Conservation (phyloP, 2,329 filamentous ascomycete genomes). For the Exutisphaerella laricina region DNA sequence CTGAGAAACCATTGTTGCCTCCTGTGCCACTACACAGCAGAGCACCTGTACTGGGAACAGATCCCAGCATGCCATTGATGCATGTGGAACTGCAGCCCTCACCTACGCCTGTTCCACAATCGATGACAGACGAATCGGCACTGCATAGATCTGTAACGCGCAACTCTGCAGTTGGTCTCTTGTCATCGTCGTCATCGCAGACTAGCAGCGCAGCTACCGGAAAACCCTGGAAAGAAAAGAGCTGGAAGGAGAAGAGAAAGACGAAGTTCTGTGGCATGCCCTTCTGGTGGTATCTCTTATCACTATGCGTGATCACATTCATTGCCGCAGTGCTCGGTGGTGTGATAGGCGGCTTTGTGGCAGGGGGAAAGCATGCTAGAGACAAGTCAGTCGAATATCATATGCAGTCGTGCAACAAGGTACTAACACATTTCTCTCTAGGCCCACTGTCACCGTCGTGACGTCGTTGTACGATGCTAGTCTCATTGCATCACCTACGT, state of each 20-base stretch:
- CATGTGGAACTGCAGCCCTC: constrained; percentile 29
- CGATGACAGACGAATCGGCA: constrained; percentile 32
- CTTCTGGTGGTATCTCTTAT: constrained; percentile 33
- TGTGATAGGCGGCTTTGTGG: constrained; percentile 33
- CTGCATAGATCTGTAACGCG: constrained; percentile 11
- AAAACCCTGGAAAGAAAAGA: constrained; percentile 33
- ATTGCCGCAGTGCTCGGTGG: constrained; percentile 32
- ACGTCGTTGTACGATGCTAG: constrained; percentile 33
- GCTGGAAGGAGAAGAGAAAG: constrained; percentile 36
- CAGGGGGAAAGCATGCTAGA: constrained; percentile 19
- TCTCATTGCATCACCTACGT: constrained; percentile 45
- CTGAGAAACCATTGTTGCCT: constrained; percentile 41
- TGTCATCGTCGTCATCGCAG: constrained; percentile 7
- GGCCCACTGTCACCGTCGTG: constrained; percentile 18
- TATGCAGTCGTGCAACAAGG: not conserved
- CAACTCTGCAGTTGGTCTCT: not conserved
- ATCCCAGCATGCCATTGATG: constrained; percentile 33
- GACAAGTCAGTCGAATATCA: constrained; percentile 24
- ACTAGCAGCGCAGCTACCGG: constrained; percentile 2
- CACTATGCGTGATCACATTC: constrained; percentile 26
- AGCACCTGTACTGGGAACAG: constrained; percentile 31
- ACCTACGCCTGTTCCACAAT: constrained; percentile 26
- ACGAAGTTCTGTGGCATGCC: constrained; percentile 33
- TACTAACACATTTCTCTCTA: constrained; percentile 10
- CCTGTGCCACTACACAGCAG: constrained; percentile 30